These are phyloP conservation scores for Thamnidium elegans DNA, from an alignment of 192 early-diverging fungal species.

Conservation along the genomic window DNA sequence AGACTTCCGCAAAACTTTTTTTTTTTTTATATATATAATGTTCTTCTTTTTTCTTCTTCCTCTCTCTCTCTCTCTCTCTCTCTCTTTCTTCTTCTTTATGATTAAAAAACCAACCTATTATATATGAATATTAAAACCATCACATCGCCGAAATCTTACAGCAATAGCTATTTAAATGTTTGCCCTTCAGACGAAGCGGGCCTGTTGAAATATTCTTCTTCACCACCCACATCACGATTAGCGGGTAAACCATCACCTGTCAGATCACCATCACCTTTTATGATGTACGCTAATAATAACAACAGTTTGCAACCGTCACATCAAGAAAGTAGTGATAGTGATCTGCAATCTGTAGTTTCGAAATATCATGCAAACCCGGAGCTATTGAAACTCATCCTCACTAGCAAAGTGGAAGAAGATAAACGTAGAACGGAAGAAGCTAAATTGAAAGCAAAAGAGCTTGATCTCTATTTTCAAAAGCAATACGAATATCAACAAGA, in stretches of 20 bases:
- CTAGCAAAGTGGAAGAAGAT: constrained; percentile 56
- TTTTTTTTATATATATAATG: constrained; percentile 4
- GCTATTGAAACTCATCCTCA: constrained; percentile 49
- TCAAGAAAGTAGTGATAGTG: constrained; percentile 1
- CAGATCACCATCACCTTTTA: constrained; percentile 3
- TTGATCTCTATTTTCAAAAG: constrained; percentile 44
- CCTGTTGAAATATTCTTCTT: neutral
- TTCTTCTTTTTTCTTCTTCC: no score
- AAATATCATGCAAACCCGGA: constrained; percentile 50
- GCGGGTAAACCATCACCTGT: constrained; percentile 10
- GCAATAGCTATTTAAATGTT: constrained; percentile 8
- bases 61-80: no score
- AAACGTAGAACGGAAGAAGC: constrained; percentile 57
- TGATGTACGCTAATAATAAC: neutral
- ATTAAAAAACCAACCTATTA: neutral
- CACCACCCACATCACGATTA: neutral
- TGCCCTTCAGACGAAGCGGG: neutral
- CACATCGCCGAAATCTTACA: constrained; percentile 6
- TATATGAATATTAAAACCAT: constrained; percentile 12
- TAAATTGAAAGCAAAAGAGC: constrained; percentile 43
- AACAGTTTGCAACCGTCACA: neutral
- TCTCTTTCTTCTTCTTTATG: neutral
- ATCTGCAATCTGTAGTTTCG: constrained; percentile 49
- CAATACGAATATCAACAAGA: constrained; percentile 16
- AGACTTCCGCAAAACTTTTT: neutral